Conservation (phyloP, 2,329 filamentous ascomycete genomes). For the Colletotrichum tamarilloi region DNA sequence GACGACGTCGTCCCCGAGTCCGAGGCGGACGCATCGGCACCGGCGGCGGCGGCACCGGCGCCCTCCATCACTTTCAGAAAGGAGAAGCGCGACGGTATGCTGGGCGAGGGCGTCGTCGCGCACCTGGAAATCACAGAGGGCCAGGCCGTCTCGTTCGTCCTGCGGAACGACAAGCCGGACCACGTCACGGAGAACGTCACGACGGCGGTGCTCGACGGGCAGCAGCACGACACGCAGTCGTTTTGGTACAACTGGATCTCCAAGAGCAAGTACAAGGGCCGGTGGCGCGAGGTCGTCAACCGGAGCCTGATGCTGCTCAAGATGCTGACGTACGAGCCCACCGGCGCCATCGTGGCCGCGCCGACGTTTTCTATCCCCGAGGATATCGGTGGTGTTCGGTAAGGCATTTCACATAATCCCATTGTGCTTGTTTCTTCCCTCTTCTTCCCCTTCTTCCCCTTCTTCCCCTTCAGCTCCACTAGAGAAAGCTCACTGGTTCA, state of each 20-base stretch:
- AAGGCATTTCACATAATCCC: conserved; percentile 16
- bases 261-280: conserved; percentile 76
- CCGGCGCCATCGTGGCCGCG: conserved; percentile 80
- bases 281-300: conserved; percentile 78
- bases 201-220: conserved; percentile 64
- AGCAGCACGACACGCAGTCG: conserved; percentile 76
- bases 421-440: too few species aligned
- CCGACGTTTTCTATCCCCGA: conserved; percentile 84
- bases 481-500: neutral
- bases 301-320: conserved; percentile 81
- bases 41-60: conserved; percentile 1
- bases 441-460: neutral
- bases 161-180: conserved; percentile 70
- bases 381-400: conserved; percentile 72
- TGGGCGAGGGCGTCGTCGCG: conserved; percentile 72
- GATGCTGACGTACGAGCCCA: conserved; percentile 81
- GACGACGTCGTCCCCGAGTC: conserved; percentile 62
- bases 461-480: neutral
- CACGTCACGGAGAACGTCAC: conserved; percentile 70
- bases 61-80: conserved; percentile 68
- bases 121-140: conserved; percentile 71
- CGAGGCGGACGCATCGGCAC: conserved; percentile 51
- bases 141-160: conserved; percentile 75
- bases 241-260: conserved; percentile 82
- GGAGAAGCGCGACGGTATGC: conserved; percentile 60